These are phyloP conservation scores for Paraphoma chrysanthemicola DNA, from an alignment of 2,329 filamentous ascomycete genomes.

Conservation along the genomic window DNA sequence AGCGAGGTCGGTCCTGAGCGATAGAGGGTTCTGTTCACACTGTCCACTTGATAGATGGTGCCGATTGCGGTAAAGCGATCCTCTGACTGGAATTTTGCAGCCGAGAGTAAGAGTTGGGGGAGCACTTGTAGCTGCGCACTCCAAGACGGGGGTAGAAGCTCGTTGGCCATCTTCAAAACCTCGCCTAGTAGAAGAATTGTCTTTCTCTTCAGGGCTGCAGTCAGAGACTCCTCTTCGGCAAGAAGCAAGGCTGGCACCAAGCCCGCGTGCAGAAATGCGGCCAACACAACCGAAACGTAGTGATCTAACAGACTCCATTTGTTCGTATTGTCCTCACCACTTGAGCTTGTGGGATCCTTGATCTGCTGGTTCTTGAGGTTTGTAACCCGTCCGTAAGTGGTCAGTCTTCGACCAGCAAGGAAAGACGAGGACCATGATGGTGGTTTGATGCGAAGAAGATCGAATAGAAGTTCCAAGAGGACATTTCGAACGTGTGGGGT, in stretches of 20 bases:
- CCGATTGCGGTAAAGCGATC: constrained; percentile 82
- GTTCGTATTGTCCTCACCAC: constrained; percentile 68
- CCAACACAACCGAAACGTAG: constrained; percentile 87
- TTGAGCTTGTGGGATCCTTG: constrained; percentile 63
- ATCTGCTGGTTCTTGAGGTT: constrained; percentile 73
- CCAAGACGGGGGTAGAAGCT: constrained; percentile 80
- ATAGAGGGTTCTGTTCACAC: constrained; percentile 91
- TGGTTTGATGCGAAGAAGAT: constrained; percentile 85
- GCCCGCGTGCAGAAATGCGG: constrained; percentile 82
- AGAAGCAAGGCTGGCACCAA: constrained; percentile 63
- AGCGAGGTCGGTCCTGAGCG: constrained; percentile 67
- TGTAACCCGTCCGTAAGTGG: constrained; percentile 93
- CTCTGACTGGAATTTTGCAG: constrained; percentile 73
- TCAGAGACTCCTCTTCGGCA: constrained; percentile 72
- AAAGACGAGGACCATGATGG: constrained; percentile 96
- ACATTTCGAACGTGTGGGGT: constrained; percentile 70
- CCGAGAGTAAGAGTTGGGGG: constrained; percentile 81
- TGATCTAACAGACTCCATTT: constrained; percentile 86
- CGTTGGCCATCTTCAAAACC: constrained; percentile 86
- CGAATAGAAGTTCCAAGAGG: constrained; percentile 86
- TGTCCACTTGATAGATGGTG: constrained; percentile 97
- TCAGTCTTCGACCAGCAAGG: constrained; percentile 87
- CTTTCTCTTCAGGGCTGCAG: constrained; percentile 79
- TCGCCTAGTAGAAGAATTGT: constrained; percentile 90
- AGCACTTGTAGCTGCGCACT: constrained; percentile 86